Evolutionary conservation across 768 basidiomycete species (phyloP).

Genomic region (Xerocomus potaroensis): DNA sequence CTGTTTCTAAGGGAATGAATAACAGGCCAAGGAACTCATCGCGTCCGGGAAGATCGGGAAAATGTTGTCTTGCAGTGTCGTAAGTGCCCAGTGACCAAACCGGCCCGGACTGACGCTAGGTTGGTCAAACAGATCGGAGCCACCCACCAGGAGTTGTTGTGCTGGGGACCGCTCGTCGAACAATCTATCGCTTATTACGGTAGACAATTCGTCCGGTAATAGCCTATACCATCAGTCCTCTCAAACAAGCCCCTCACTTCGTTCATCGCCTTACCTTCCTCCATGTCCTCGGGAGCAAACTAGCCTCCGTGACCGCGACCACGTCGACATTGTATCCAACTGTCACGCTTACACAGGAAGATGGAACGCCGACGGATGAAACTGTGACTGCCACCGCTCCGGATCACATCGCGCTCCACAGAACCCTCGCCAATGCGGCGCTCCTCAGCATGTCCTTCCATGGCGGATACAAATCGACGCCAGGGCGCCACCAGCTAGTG

Average conservation of each 20-base stretch:
- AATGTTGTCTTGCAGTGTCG: conserved; percentile 9
- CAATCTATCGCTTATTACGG: background rate
- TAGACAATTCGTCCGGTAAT: background rate
- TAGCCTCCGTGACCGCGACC: conserved; percentile 2
- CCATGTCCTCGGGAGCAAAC: conserved; percentile 4
- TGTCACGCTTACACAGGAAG: conserved; percentile 1
- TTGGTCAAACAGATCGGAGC: background rate
- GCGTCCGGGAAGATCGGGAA: conserved; percentile 6
- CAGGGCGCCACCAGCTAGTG: conserved; percentile 7
- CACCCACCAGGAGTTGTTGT: background rate
- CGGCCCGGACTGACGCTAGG: background rate
- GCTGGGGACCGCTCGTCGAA: conserved; percentile 4
- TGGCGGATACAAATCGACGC: conserved; percentile 7
- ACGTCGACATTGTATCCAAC: conserved; percentile 4
- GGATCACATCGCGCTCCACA: conserved; percentile 5
- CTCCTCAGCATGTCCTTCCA: conserved; percentile 1
- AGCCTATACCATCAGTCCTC: too few species aligned
- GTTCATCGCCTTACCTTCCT: conserved; percentile 5
- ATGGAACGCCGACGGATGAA: conserved; percentile 6
- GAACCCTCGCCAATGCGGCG: conserved; percentile 6
- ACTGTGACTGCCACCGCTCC: conserved; percentile 1
- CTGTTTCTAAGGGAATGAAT: background rate
- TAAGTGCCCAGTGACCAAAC: background rate
- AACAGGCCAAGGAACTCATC: conserved; percentile 7
- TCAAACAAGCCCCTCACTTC: too few species aligned